Evolutionary conservation across 2,329 filamentous ascomycete species (phyloP).

Genomic region (Colletotrichum acutatum): DNA sequence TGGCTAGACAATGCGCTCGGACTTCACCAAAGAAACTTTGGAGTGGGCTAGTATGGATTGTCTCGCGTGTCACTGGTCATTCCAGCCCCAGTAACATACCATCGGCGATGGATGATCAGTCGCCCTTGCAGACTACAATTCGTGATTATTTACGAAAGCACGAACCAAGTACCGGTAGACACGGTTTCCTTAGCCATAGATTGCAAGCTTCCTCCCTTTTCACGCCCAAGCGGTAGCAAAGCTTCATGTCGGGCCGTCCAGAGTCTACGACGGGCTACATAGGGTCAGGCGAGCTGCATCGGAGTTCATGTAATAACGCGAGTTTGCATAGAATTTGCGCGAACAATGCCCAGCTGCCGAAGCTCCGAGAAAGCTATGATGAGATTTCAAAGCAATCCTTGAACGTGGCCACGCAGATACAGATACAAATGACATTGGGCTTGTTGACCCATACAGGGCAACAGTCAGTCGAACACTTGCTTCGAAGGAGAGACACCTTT

Average conservation of each 20-base stretch:
- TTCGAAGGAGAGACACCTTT: background rate
- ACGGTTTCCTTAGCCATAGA: background rate
- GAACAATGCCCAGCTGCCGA: slow-evolving; percentile 13
- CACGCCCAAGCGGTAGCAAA: background rate
- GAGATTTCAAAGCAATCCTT: background rate
- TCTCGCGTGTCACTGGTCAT: slow-evolving; percentile 7
- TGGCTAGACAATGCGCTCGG: background rate
- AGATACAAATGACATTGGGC: too few relatives aligned
- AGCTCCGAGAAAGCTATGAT: background rate
- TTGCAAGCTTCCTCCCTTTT: background rate
- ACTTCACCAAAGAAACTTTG: background rate
- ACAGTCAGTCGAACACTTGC: background rate
- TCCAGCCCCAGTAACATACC: slow-evolving; percentile 1
- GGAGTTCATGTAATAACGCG: slow-evolving; percentile 17
- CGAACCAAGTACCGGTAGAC: background rate
- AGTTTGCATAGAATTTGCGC: slow-evolving; percentile 12
- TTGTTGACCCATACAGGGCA: background rate
- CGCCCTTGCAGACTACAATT: slow-evolving; percentile 7
- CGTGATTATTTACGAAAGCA: slow-evolving; percentile 9
- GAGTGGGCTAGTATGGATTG: background rate
- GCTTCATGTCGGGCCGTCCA: background rate
- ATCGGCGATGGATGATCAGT: slow-evolving; percentile 14
- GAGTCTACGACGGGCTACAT: background rate
- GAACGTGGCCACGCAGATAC: background rate
- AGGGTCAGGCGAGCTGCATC: slow-evolving; percentile 14